Evolutionary conservation across 2,329 filamentous ascomycete genomes (phyloP).

Genomic region (Metarhizium robertsii): DNA sequence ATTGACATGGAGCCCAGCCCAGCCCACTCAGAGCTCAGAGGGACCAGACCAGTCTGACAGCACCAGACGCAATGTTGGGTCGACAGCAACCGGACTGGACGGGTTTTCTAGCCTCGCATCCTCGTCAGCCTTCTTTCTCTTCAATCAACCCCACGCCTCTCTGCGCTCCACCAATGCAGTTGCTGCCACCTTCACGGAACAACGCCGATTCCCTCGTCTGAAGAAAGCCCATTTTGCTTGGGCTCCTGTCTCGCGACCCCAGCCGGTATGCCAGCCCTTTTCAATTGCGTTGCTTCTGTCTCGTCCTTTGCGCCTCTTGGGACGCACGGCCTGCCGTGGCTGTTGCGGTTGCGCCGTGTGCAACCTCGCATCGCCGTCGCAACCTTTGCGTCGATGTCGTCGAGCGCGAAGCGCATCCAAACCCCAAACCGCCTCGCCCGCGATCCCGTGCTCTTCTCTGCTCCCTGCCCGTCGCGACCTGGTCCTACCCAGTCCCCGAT

Average conservation of each 20-base stretch:
- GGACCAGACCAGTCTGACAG: too few relatives aligned
- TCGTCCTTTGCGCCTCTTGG: background rate
- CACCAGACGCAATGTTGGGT: too few relatives aligned
- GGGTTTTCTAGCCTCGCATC: constrained; percentile 2
- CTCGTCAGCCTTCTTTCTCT: constrained; percentile 10
- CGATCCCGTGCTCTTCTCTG: background rate
- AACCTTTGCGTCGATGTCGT: background rate
- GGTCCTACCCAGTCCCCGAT: background rate
- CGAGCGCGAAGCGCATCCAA: background rate
- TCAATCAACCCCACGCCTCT: constrained; percentile 8
- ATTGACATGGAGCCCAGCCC: background rate
- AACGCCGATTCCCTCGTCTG: constrained; percentile 10
- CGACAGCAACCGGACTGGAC: too few relatives aligned
- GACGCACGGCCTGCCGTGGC: background rate
- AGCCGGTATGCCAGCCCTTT: constrained; percentile 2
- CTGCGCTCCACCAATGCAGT: constrained; percentile 7
- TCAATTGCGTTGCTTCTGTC: background rate
- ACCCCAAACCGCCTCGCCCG: background rate
- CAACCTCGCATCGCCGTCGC: constrained; percentile 8
- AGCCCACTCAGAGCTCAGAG: too few relatives aligned
- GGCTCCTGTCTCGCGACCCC: background rate
- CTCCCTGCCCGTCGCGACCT: background rate
- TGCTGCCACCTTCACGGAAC: constrained; percentile 7
- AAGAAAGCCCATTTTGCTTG: constrained; percentile 1
- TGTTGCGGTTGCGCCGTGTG: constrained; percentile 5